Base-by-base conservation (phyloP, 257 asterid species). In the Capsicum baccatum region DNA sequence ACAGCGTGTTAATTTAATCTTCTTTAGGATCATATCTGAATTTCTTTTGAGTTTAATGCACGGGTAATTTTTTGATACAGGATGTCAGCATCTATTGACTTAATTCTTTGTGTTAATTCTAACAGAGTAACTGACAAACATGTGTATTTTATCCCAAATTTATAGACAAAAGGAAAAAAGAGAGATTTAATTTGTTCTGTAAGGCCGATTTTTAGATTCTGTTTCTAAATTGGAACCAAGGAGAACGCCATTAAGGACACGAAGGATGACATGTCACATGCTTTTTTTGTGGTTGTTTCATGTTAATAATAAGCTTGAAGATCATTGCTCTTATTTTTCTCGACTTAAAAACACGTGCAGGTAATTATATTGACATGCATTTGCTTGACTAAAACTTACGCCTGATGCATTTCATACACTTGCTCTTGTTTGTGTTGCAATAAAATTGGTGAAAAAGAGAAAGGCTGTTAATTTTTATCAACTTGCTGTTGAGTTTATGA, bases 391-490 rank as follows among this genome's bases (percentile, higher is more conserved):
- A 19, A 16, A 52, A 15, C 59, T 44, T 13, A 83, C 13, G 2
- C 56, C 50, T 11, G 68, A 64, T 69, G 85, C 81, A 42, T 83
- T 33, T 83, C 81, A 83, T 33, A 83, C 81, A 55, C 85, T 83
- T 39, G 85, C 57, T 44, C 59, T 69, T 50, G 81, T 83, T 39
- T 83, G 35, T 54, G 54, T 21, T 56, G 85, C 85, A 47, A 64
- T 26, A 26, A 26, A 26, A 26, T 26, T 37, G 81, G 48, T 55
- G 80, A 83, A 52, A 52, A 83, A 83, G 85, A 64, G 74, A 48
- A 69, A 48, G 58, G 80, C 85, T 47, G 12, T 48, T 14, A 33
- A 17, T n/a, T 47, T 39, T 48, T 83, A 83, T 50, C 48, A 8
- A 63, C 80, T 83, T 69, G 81, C 85, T 16, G 79, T 81, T 48